Conservation (phyloP, 139 green algal genomes). For the Chlorella sorokiniana region DNA sequence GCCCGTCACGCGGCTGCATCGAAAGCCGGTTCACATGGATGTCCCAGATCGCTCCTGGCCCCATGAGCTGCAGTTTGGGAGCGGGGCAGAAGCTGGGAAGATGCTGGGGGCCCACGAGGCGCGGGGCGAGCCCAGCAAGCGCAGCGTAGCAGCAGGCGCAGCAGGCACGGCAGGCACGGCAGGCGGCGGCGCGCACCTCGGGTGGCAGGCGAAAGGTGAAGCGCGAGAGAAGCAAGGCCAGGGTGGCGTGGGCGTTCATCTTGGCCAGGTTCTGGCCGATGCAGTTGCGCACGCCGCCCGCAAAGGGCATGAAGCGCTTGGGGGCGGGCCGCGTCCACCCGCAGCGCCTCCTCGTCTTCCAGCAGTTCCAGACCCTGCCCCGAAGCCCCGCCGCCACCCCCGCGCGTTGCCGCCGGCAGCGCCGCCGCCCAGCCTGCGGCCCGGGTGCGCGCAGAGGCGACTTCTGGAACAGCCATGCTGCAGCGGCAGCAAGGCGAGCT, state of each 20-base stretch:
- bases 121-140: neutral
- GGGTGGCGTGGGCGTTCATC: constrained; percentile 56
- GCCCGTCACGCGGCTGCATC: neutral
- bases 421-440: neutral
- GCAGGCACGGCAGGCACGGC: neutral
- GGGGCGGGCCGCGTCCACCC: neutral
- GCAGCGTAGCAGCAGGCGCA: neutral
- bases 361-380: neutral
- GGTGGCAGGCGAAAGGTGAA: constrained; percentile 45
- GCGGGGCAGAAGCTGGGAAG: neutral
- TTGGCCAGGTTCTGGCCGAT: constrained; percentile 69
- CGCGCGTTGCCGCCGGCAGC: neutral
- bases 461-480: too few relatives aligned
- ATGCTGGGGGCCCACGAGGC: neutral
- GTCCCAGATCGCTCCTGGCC: neutral
- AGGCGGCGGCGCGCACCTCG: constrained; percentile 22
- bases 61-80: neutral
- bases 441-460: too few relatives aligned
- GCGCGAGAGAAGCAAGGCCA: constrained; percentile 35
- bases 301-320: constrained; percentile 65
- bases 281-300: constrained; percentile 59
- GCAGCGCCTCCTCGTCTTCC: neutral
- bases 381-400: neutral
- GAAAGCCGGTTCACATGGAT: neutral
- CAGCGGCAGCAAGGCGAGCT: neutral